Evolutionary conservation across 2,329 filamentous ascomycete genomes (phyloP), one percentile per base, ranked within the genome.

Genomic region (Chaetomium sp.): DNA sequence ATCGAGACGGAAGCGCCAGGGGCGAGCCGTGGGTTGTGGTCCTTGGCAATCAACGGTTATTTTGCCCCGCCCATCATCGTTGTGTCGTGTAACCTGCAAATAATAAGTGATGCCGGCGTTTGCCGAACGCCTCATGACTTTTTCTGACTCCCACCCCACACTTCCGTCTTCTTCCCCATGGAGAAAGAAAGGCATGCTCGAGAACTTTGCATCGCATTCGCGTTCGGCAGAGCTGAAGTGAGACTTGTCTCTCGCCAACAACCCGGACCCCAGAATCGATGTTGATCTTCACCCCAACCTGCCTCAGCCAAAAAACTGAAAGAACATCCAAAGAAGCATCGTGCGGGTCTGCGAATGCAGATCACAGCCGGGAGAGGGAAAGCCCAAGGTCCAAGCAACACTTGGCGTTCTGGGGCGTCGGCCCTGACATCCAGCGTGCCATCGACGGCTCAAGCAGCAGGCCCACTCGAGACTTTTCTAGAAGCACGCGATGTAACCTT

Each of bases 341-440:
- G 12, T 49, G 46, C 36, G 41, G 43, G 27, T 10, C 35, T 27
- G 11, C 6, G n/a, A 6, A 36, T 44, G 56, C 49, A n/a, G 52
- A 58, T 58, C 56, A 54, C 38, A 49, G 48, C 55, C 55, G 32
- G 47, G 46, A 54, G 7, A 32, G 51, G 44, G 32, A 34, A 50
- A 41, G 46, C 44, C 47, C 48, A 43, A 48, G 40, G 46, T 49
- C 36, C 50, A 43, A 53, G 45, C 35, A 34, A n/a, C 10, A 42
- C 60, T 62, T 59, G 56, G 56, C 60, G 56, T 41, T 57, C 45
- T 59, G 60, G 56, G 58, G 58, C 54, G 49, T 54, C 60, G 61
- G 59, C 56, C 59, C 61, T 62, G 55, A 48, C 41, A 48, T 61
- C 61, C 57, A 45, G 40, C 34, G 47, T 53, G 38, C 52, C 47